Conservation (phyloP, 257 asterid genomes). For the Ajuga chamaepitys region DNA sequence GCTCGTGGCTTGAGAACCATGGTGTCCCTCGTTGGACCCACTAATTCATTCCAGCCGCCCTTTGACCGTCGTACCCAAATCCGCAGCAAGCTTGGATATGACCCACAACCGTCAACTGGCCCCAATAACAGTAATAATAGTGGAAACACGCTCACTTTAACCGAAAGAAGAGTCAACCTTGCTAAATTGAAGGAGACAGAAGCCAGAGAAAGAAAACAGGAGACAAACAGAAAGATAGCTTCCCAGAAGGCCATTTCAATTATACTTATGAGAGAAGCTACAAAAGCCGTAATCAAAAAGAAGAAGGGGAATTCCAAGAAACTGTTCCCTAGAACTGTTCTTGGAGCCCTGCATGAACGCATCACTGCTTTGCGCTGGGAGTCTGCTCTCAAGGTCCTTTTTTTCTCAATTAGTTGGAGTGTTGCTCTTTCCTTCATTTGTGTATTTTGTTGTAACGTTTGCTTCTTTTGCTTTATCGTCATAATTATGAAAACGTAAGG, state of each 20-base stretch:
- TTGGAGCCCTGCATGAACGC: slow-evolving; percentile 92
- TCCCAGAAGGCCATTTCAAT: slow-evolving; percentile 81
- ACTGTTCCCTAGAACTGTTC: slow-evolving; percentile 66
- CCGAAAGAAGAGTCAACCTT: slow-evolving; percentile 24
- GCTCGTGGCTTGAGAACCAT: slow-evolving; percentile 13
- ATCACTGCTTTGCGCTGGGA: slow-evolving; percentile 94
- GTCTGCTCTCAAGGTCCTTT: slow-evolving; percentile 84
- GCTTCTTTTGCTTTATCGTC: neutral
- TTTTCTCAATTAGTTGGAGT: neutral
- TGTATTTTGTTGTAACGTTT: neutral
- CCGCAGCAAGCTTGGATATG: slow-evolving; percentile 6
- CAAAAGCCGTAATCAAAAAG: slow-evolving; percentile 73
- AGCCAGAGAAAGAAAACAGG: slow-evolving; percentile 55
- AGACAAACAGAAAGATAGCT: slow-evolving; percentile 69
- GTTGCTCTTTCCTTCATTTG: neutral
- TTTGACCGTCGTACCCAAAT: slow-evolving; percentile 7
- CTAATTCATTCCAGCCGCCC: slow-evolving; percentile 25
- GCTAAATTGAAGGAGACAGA: slow-evolving; percentile 43
- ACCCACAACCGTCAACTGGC: slow-evolving; percentile 19
- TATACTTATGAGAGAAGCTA: slow-evolving; percentile 80
- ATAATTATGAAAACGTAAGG: neutral
- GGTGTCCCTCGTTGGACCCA: slow-evolving; percentile 44
- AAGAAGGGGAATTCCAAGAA: slow-evolving; percentile 67
- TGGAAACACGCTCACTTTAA: too few relatives aligned
- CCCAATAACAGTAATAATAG: neutral